These are phyloP conservation scores for Populus pruinosa DNA, from an alignment of 345 rosid species.

Conservation along the genomic window DNA sequence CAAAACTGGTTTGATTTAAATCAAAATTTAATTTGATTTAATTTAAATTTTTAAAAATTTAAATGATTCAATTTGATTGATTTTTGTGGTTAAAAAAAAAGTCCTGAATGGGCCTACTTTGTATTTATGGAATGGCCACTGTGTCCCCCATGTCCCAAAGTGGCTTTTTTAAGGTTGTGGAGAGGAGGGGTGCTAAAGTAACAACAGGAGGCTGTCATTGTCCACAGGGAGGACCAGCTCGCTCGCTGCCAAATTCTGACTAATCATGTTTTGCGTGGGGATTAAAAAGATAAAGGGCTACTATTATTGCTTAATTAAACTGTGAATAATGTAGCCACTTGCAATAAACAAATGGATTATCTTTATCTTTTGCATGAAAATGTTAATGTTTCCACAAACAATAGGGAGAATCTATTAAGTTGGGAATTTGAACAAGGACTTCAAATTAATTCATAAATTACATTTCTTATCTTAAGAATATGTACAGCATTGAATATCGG, in stretches of 20 bases:
- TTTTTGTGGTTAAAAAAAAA: no score
- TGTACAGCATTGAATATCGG: no score
- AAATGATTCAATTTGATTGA: no score
- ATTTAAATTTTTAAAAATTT: no score
- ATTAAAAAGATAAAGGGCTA: neutral
- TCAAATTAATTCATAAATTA: no score
- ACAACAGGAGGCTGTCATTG: conserved; percentile 4
- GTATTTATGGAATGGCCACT: neutral
- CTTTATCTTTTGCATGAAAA: neutral
- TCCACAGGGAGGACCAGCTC: conserved; percentile 1
- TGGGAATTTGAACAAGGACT: no score
- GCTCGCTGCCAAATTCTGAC: neutral
- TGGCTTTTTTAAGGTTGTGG: neutral
- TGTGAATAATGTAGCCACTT: neutral
- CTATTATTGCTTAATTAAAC: neutral
- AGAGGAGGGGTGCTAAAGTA: neutral
- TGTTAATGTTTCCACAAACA: neutral
- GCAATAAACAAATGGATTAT: neutral
- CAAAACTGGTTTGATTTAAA: no score
- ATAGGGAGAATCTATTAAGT: no score
- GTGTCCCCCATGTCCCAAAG: conserved; percentile 4
- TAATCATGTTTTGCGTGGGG: neutral
- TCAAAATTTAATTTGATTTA: no score
- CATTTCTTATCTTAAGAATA: no score
- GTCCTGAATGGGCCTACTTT: no score